Conservation (phyloP, 139 green algal species). For the Ettlia oleoabundans region DNA sequence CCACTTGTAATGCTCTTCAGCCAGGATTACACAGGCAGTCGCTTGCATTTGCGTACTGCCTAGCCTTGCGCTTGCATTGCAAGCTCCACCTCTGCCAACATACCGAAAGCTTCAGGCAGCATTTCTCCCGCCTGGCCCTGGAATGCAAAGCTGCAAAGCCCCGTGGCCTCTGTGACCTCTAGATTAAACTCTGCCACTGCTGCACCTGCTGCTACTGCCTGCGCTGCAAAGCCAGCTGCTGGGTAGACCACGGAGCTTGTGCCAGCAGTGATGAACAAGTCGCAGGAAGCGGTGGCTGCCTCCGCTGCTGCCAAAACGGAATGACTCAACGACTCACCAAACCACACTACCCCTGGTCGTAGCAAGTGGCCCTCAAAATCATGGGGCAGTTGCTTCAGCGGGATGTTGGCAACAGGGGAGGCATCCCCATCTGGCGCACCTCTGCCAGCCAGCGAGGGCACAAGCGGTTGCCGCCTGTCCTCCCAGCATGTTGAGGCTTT, state of each 20-base stretch:
- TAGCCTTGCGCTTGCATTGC: not conserved
- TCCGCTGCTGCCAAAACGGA: conserved; percentile 44
- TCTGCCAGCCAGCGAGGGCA: conserved; percentile 40
- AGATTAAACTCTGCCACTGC: conserved; percentile 65
- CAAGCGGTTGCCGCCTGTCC: conserved; percentile 58
- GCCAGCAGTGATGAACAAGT: conserved; percentile 58
- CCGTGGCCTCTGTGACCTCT: conserved; percentile 47
- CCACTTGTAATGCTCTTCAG: too few relatives aligned
- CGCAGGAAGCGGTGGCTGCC: conserved; percentile 33
- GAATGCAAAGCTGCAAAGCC: conserved; percentile 42
- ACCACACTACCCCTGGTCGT: conserved; percentile 65
- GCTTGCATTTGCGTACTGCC: too few relatives aligned
- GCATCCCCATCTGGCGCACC: conserved; percentile 30
- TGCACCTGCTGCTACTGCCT: conserved; percentile 46
- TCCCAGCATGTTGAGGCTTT: conserved; percentile 42
- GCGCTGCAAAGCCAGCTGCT: conserved; percentile 56
- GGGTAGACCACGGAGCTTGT: conserved; percentile 65
- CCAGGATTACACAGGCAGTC: too few relatives aligned
- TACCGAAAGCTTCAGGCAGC: conserved; percentile 32
- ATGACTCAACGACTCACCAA: conserved; percentile 54
- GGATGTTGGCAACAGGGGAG: conserved; percentile 36
- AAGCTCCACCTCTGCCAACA: conserved; percentile 11
- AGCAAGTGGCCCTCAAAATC: conserved; percentile 68
- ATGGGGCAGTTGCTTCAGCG: conserved; percentile 62
- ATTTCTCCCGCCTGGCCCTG: conserved; percentile 43